phyloP scores from a whole-genome alignment of 345 rosid species.

The Atalantia buxifolia region DNA sequence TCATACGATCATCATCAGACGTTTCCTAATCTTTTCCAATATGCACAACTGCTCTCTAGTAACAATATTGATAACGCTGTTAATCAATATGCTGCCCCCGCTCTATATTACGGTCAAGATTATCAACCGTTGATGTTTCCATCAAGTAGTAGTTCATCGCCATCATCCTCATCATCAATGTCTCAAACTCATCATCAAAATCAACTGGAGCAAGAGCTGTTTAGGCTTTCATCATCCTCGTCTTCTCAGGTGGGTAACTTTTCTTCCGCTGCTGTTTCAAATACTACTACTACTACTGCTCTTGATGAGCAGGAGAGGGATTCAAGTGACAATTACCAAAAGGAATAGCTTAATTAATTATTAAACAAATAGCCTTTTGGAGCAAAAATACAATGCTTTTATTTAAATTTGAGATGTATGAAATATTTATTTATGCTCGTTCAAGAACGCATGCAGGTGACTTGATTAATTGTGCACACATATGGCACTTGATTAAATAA shows the following conservation, averaged over 20 bases:
- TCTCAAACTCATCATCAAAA: neutral
- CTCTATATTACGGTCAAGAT: conserved; percentile 3
- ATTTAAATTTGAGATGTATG: neutral
- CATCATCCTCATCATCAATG: neutral
- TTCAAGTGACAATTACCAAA: neutral
- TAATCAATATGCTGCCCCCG: conserved; percentile 5
- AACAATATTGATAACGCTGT: neutral
- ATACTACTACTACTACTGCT: neutral
- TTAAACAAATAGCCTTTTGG: neutral
- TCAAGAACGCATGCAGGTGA: neutral
- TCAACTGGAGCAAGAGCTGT: neutral
- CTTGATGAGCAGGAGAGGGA: conserved; percentile 6
- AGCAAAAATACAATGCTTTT: neutral
- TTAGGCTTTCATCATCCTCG: conserved; percentile 4
- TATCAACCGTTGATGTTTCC: neutral
- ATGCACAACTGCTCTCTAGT: conserved; percentile 23
- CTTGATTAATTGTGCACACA: neutral
- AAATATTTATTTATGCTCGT: neutral
- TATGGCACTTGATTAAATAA: neutral
- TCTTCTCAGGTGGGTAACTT: conserved; percentile 13
- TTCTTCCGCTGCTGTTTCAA: neutral
- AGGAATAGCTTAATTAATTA: neutral
- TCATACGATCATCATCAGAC: conserved; percentile 1
- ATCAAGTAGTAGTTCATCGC: neutral
- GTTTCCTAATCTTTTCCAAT: conserved; percentile 19